These are phyloP conservation scores for Marchantia polymorpha DNA, from an alignment of 225 moss, liverwort and hornwort species.

Conservation along the genomic window DNA sequence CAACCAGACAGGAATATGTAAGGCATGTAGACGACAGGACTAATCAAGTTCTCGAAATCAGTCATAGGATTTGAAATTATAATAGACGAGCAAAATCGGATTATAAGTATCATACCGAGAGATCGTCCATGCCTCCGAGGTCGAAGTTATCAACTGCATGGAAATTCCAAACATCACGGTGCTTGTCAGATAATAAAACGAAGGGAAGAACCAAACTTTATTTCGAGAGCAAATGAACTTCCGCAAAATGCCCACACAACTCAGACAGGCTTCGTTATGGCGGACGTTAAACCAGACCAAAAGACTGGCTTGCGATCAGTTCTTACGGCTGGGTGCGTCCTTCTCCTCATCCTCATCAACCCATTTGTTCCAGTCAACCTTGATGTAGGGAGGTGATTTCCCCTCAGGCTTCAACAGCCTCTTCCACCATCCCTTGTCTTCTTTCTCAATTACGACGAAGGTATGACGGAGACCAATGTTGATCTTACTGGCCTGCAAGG, in stretches of 20 bases:
- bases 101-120: slow-evolving; percentile 34
- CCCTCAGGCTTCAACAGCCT: slow-evolving; percentile 71
- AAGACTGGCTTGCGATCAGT: neutral
- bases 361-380: slow-evolving; percentile 99
- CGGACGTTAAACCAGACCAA: neutral
- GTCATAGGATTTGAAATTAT: neutral
- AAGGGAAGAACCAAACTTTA: too few relatives aligned
- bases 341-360: slow-evolving; percentile 97
- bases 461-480: slow-evolving; percentile 76
- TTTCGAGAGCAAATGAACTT: neutral
- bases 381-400: slow-evolving; percentile 77
- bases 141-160: slow-evolving; percentile 58
- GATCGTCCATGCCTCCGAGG: slow-evolving; percentile 52
- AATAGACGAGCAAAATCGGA: neutral
- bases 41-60: neutral
- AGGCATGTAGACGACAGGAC: neutral
- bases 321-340: slow-evolving; percentile 60
- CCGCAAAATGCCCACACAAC: neutral
- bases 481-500: slow-evolving; percentile 49
- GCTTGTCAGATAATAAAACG: too few relatives aligned
- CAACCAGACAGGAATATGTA: neutral
- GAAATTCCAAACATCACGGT: neutral
- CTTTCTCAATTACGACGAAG: slow-evolving; percentile 64
- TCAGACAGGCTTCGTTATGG: neutral
- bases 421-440: slow-evolving; percentile 77